Evolutionary conservation across 306 rosid species (phyloP).

Genomic region (Castanea mollissima): DNA sequence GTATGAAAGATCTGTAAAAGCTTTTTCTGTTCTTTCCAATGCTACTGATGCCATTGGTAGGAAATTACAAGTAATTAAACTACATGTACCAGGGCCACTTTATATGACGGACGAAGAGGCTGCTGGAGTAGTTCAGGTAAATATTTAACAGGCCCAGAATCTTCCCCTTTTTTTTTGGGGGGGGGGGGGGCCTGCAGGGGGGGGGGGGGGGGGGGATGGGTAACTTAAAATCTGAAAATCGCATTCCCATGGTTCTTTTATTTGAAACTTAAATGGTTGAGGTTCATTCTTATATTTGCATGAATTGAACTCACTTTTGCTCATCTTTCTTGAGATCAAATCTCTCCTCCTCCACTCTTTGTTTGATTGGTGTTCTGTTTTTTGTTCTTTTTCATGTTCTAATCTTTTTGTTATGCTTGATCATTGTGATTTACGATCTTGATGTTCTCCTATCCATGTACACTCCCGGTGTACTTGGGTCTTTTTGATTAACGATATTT

Average conservation of each 20-base stretch:
- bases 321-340: background rate
- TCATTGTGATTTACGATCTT: too few species aligned
- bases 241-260: background rate
- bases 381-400: too few species aligned
- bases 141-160: background rate
- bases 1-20: conserved; percentile 72
- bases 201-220: background rate
- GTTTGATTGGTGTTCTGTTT: too few species aligned
- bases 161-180: conserved; percentile 2
- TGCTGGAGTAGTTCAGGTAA: conserved; percentile 61
- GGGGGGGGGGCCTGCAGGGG: too few species aligned
- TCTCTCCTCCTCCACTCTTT: too few species aligned
- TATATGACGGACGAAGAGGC: conserved; percentile 79
- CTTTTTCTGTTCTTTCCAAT: conserved; percentile 58
- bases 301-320: background rate
- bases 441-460: too few species aligned
- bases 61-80: conserved; percentile 69
- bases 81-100: conserved; percentile 77
- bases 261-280: background rate
- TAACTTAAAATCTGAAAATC: background rate
- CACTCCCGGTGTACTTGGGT: too few species aligned
- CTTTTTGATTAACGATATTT: too few species aligned
- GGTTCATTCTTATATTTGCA: background rate
- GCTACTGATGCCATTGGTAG: conserved; percentile 76
- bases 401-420: too few species aligned